phyloP scores from a whole-genome alignment of 306 rosid genomes.

The Lupinus albus region DNA sequence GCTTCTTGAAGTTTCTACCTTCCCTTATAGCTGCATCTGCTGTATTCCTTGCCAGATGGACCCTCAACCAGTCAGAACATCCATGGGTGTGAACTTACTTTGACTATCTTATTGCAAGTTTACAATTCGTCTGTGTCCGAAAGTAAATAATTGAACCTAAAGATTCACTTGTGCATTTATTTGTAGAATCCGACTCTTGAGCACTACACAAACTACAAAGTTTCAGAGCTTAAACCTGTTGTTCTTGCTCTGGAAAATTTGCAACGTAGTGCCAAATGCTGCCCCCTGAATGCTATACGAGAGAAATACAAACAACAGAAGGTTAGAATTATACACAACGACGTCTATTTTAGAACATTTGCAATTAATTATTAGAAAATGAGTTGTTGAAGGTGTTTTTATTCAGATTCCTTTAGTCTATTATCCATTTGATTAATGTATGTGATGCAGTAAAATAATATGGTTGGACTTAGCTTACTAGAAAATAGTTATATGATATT shows the following conservation, averaged over 20 bases:
- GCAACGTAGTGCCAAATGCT: conserved; percentile 65
- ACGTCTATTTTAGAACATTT: conserved; percentile 8
- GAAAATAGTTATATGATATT: conserved; percentile 9
- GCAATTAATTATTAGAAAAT: neutral
- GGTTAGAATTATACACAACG: conserved; percentile 47
- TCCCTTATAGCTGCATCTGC: conserved; percentile 85
- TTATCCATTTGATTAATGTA: conserved; percentile 3
- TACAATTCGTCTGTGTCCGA: neutral
- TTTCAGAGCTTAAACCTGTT: conserved; percentile 62
- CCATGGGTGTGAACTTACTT: conserved; percentile 72
- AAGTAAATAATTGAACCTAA: conserved; percentile 14
- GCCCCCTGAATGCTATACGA: conserved; percentile 63
- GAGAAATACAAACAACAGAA: conserved; percentile 76
- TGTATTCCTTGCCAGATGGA: conserved; percentile 93
- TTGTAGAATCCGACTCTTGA: conserved; percentile 76
- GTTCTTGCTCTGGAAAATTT: conserved; percentile 73
- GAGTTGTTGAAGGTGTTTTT: neutral
- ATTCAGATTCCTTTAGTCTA: neutral
- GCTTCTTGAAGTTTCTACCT: conserved; percentile 76
- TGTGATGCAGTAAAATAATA: conserved; percentile 12
- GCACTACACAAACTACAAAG: conserved; percentile 74
- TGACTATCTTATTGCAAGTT: conserved; percentile 11
- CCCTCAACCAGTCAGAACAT: conserved; percentile 64
- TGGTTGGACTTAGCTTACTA: conserved; percentile 8
- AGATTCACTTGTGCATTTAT: conserved; percentile 31